phyloP scores from a whole-genome alignment of 345 rosid species.

The Hibiscus syriacus region DNA sequence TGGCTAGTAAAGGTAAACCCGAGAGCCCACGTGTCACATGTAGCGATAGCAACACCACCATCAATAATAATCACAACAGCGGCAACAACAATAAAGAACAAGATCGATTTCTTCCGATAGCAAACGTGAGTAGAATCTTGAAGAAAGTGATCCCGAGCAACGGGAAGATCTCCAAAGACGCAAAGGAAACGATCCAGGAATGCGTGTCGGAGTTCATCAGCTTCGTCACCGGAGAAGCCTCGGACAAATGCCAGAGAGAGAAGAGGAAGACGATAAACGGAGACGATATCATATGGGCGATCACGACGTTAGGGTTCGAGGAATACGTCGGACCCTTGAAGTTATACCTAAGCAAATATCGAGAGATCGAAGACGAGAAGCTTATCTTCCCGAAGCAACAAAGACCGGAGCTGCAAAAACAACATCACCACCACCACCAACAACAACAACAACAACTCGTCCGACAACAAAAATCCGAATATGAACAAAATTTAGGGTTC shows the following conservation, averaged over 20 bases:
- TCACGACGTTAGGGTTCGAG: slow-evolving; percentile 66
- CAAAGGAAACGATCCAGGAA: slow-evolving; percentile 64
- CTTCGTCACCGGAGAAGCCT: slow-evolving; percentile 66
- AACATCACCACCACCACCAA: too few relatives aligned
- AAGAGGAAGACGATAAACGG: slow-evolving; percentile 67
- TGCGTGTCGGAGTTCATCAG: slow-evolving; percentile 72
- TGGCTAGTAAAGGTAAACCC: slow-evolving; percentile 21
- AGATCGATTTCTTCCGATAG: slow-evolving; percentile 63
- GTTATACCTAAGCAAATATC: slow-evolving; percentile 42
- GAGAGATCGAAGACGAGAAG: slow-evolving; percentile 61
- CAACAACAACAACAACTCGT: too few relatives aligned
- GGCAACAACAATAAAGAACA: slow-evolving; percentile 48
- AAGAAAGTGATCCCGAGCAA: slow-evolving; percentile 56
- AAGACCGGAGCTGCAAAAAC: slow-evolving; percentile 14
- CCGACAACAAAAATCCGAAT: too few relatives aligned
- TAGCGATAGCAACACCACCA: slow-evolving; percentile 14
- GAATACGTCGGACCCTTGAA: slow-evolving; percentile 53
- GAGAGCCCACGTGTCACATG: slow-evolving; percentile 41
- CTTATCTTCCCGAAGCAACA: slow-evolving; percentile 49
- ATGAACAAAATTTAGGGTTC: too few relatives aligned
- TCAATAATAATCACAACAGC: too few relatives aligned
- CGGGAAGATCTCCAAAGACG: slow-evolving; percentile 67
- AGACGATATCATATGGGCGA: slow-evolving; percentile 68
- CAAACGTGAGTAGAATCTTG: slow-evolving; percentile 71
- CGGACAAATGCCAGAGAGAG: slow-evolving; percentile 63